Percentiles rank a stretch among this genome's conserved stretches.
Evolutionary conservation across 2,329 filamentous ascomycete genomes (phyloP).

Genomic region (Xylariaceae sp.): DNA sequence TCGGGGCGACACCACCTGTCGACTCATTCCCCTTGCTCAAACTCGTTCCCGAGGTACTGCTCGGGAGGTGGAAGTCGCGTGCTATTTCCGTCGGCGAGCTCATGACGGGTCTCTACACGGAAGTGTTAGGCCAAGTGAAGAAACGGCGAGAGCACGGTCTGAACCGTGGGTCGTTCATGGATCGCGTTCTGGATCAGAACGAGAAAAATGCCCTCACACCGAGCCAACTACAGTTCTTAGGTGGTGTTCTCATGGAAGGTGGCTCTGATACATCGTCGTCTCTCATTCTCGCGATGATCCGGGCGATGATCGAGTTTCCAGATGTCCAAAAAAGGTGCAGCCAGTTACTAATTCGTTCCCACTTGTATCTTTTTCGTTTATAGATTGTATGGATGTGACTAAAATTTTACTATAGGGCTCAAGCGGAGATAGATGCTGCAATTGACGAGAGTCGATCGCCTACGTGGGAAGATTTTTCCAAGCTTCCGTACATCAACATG

Average conservation of each 20-base stretch:
- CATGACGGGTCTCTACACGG: slow-evolving; percentile 50
- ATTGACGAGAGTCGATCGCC: slow-evolving; percentile 47
- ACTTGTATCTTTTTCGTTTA: background rate
- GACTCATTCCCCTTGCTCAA: slow-evolving; percentile 55
- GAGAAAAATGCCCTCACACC: slow-evolving; percentile 39
- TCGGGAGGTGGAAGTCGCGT: slow-evolving; percentile 48
- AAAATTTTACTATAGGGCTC: slow-evolving; percentile 42
- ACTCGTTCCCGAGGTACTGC: slow-evolving; percentile 48
- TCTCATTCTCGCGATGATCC: slow-evolving; percentile 46
- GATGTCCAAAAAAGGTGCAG: slow-evolving; percentile 40
- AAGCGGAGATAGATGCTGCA: slow-evolving; percentile 49
- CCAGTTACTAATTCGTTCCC: background rate
- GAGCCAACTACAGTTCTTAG: slow-evolving; percentile 47
- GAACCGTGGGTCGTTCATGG: slow-evolving; percentile 15
- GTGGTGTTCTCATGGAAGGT: slow-evolving; percentile 42
- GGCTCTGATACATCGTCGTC: slow-evolving; percentile 46
- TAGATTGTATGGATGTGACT: background rate
- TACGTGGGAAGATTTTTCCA: slow-evolving; percentile 45
- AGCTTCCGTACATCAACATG: slow-evolving; percentile 50
- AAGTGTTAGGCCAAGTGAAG: slow-evolving; percentile 47
- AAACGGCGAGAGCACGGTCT: slow-evolving; percentile 5
- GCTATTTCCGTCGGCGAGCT: slow-evolving; percentile 45
- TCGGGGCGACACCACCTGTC: slow-evolving; percentile 55
- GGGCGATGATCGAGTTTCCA: slow-evolving; percentile 51
- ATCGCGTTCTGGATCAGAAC: slow-evolving; percentile 25